Conservation (phyloP, 345 rosid species). For the Populus nigra region DNA sequence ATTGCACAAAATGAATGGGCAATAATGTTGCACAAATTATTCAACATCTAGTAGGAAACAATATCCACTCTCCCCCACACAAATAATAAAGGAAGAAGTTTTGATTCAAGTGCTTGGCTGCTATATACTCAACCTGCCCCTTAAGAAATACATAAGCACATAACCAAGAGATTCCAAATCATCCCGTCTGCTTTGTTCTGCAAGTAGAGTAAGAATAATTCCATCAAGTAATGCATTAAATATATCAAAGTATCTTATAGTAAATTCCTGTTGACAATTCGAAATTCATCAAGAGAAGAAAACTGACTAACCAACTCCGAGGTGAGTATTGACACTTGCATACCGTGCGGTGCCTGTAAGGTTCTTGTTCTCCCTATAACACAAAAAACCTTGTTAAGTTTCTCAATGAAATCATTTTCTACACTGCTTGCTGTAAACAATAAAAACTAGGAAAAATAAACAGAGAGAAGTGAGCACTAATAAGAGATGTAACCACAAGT, state of each 20-base stretch:
- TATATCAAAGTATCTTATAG: background rate
- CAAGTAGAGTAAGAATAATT: constrained; percentile 17
- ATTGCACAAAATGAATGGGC: constrained; percentile 16
- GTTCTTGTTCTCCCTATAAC: constrained; percentile 86
- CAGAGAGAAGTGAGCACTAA: background rate
- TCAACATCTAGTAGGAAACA: background rate
- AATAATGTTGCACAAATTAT: constrained; percentile 1
- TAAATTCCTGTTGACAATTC: background rate
- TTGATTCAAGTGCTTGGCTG: background rate
- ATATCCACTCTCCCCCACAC: background rate
- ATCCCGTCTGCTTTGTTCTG: constrained; percentile 99
- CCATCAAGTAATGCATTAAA: background rate
- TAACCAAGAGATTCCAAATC: constrained; percentile 98
- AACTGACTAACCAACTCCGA: constrained; percentile 75
- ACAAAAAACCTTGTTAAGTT: constrained; percentile 11
- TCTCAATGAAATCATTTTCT: background rate
- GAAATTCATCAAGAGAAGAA: background rate
- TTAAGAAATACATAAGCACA: constrained; percentile 91
- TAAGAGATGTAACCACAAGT: background rate
- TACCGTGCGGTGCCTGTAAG: constrained; percentile 98
- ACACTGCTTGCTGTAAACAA: background rate
- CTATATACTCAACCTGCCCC: constrained; percentile 68
- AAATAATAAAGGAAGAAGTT: background rate
- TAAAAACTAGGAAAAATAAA: background rate
- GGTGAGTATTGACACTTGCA: constrained; percentile 97